These are phyloP conservation scores for Chlamydomonas urium DNA, from an alignment of 139 green algal genomes.

Conservation along the genomic window DNA sequence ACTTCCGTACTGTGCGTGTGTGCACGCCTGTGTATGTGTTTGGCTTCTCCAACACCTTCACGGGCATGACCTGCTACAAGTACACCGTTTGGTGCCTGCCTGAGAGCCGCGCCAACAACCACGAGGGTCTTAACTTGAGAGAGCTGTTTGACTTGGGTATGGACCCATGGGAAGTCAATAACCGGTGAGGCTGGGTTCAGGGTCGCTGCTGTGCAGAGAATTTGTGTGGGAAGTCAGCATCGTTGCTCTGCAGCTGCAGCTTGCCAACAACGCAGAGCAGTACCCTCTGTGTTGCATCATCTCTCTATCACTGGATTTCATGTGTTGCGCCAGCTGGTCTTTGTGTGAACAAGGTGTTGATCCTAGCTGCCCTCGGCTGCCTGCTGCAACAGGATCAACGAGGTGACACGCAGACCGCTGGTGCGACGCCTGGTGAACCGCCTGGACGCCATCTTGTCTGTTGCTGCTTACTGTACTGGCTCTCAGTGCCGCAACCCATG, in stretches of 20 bases:
- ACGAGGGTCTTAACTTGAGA: neutral
- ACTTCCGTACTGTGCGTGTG: neutral
- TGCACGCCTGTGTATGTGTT: conserved; percentile 4
- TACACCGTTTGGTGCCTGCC: conserved; percentile 7
- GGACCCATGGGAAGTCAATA: conserved; percentile 6
- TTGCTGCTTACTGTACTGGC: conserved; percentile 2
- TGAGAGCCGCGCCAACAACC: neutral
- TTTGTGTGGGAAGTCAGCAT: neutral
- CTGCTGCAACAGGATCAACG: neutral
- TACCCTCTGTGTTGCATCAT: neutral
- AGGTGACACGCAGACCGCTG: neutral
- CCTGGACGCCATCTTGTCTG: conserved; percentile 9
- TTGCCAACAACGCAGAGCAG: neutral
- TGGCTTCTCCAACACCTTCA: neutral
- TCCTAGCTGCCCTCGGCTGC: neutral
- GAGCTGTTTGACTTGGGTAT: conserved; percentile 17
- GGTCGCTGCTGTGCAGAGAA: neutral
- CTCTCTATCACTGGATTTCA: neutral
- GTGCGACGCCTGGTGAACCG: neutral
- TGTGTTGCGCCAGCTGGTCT: neutral
- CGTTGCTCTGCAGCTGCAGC: neutral
- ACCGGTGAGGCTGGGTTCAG: neutral
- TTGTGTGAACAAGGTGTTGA: neutral
- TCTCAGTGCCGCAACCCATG: conserved; percentile 2
- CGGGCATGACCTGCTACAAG: conserved; percentile 7